Evolutionary conservation across 495 filamentous ascomycete genomes (phyloP).

Genomic region (Xylaria palmicola): DNA sequence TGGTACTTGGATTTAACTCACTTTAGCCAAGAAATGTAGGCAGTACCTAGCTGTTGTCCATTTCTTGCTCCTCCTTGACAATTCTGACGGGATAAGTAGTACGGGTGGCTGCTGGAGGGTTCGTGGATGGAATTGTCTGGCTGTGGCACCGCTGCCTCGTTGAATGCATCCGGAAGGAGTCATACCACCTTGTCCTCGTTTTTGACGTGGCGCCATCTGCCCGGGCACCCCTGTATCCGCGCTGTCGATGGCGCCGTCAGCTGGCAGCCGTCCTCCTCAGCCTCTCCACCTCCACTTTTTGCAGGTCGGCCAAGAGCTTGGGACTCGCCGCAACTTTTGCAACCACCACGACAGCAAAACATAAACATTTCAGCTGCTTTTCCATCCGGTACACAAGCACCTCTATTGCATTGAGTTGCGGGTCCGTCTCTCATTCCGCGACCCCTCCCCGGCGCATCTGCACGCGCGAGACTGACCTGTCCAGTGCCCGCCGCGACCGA

Average conservation of each 20-base stretch:
- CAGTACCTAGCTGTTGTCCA: no score
- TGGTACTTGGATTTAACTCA: no score
- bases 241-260: neutral
- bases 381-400: conserved; percentile 11
- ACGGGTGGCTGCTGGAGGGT: no score
- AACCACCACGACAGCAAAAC: conserved; percentile 28
- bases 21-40: no score
- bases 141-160: no score
- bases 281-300: conserved; percentile 26
- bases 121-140: no score
- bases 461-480: conserved; percentile 4
- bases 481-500: conserved; percentile 7
- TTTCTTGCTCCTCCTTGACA: no score
- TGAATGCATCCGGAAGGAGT: no score
- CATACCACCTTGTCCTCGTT: no score
- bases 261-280: conserved; percentile 4
- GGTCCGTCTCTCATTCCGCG: conserved; percentile 7
- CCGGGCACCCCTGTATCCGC: neutral
- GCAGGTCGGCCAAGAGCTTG: conserved; percentile 28
- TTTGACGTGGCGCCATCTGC: conserved; percentile 6
- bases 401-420: neutral
- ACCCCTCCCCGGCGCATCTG: conserved; percentile 4
- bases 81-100: no score
- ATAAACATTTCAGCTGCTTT: no score
- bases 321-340: conserved; percentile 33